Conservation (phyloP, 768 basidiomycete species). For the Xanthoconium purpureum region DNA sequence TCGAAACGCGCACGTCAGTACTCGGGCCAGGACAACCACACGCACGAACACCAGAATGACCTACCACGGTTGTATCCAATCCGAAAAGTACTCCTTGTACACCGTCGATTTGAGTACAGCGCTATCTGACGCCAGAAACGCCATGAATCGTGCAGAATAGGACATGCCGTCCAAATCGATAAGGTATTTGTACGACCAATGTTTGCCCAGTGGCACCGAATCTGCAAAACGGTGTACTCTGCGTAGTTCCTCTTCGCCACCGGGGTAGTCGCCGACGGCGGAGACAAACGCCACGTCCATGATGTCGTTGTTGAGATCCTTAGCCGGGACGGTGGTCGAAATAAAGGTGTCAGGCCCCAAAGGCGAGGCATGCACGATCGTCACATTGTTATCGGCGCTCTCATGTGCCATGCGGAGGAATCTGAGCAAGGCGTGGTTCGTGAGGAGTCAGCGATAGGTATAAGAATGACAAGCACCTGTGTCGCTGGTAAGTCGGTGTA, state of each 20-base stretch:
- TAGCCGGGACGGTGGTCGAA: constrained; percentile 57
- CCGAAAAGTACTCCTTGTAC: constrained; percentile 86
- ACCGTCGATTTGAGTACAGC: constrained; percentile 88
- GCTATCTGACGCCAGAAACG: constrained; percentile 82
- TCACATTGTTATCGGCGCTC: constrained; percentile 43
- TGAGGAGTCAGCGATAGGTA: constrained; percentile 6
- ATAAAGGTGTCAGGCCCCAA: constrained; percentile 53
- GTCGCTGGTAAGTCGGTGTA: constrained; percentile 78
- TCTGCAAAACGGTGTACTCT: constrained; percentile 67
- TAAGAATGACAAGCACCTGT: constrained; percentile 48
- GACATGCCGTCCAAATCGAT: constrained; percentile 94
- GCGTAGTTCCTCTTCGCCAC: constrained; percentile 64
- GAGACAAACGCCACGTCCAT: constrained; percentile 90
- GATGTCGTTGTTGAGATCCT: constrained; percentile 66
- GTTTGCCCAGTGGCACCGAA: constrained; percentile 75
- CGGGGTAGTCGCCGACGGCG: constrained; percentile 72
- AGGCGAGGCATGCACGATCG: constrained; percentile 70
- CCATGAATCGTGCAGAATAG: constrained; percentile 87
- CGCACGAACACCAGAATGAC: constrained; percentile 15
- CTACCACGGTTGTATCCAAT: constrained; percentile 90
- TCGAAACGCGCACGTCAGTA: constrained; percentile 26
- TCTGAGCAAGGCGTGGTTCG: constrained; percentile 20
- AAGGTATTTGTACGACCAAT: constrained; percentile 93
- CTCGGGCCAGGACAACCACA: background rate
- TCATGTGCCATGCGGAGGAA: constrained; percentile 80